Base-by-base conservation (phyloP, 2,329 filamentous ascomycete species). In the Botrytis fragariae region DNA sequence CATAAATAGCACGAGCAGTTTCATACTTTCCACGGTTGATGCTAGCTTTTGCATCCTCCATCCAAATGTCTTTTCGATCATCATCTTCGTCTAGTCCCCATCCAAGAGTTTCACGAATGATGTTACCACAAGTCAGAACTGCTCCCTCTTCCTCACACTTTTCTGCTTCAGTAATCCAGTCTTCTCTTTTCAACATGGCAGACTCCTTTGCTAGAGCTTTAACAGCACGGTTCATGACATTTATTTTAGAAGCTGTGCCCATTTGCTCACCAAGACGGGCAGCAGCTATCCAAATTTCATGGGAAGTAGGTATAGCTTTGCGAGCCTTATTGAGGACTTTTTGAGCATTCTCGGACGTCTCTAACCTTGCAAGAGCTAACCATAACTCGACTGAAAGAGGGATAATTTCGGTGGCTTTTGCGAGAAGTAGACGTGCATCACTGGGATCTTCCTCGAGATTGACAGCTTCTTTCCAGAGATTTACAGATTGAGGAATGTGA, bases 381-480 rank as follows among this genome's bases (percentile, higher is more conserved):
- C 96, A 99, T 1, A 99, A 85, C 80, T 99, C 97, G 54, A 98
- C 92, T 0, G 95, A 97, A 10, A 97, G 86, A 0, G 95, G 95
- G 72, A 99, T 97, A 73, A 98, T 92, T 79, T 99, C 95, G 0
- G 95, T 97, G 0, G 97, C 97, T 83, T 98, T 98, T 65, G 94
- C 95, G 64, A 99, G 88, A 72, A 99, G 87, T 72, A 99, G 85
- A 75, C 91, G 91, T 7, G 97, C 97, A 84, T 98, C 94, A 44
- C 91, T 92, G 0, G 92, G 89, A 77, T 97, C 92, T 79, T 98
- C 95, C 80, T 98, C 96, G 72, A 98, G 85, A 78, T 98, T 98
- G 75, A 99, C 95, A 8, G 95, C 92, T 81, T 97, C 94, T 81
- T 98, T 99, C 96, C 96, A 99, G n/a, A 99, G 88, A 60, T 93